These are phyloP conservation scores for Globisporangium lucens DNA, from an alignment of 352 stramenopile genomes.

Conservation along the genomic window DNA sequence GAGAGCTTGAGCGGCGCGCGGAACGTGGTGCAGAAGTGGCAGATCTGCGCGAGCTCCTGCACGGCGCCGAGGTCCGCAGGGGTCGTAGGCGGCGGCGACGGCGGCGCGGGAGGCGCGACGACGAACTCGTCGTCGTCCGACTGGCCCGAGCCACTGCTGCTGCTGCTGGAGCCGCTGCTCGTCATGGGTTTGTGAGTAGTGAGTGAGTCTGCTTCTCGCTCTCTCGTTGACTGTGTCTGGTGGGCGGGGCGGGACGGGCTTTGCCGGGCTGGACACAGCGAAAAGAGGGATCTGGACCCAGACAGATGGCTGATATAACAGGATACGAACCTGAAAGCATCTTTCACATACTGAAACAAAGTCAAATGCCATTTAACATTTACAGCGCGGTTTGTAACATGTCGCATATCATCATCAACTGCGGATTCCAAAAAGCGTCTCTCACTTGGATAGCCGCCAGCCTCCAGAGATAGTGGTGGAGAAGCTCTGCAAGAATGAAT, in stretches of 20 bases:
- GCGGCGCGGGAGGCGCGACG: slow-evolving; percentile 7
- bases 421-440: too few relatives aligned
- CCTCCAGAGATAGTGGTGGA: neutral
- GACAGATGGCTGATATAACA: too few relatives aligned
- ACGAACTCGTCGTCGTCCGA: slow-evolving; percentile 35
- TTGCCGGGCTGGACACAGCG: too few relatives aligned
- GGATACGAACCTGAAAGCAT: too few relatives aligned
- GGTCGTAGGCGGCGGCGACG: slow-evolving; percentile 8
- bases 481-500: neutral
- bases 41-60: slow-evolving; percentile 67
- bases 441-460: too few relatives aligned
- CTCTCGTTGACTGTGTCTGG: neutral
- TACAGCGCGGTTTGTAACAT: too few relatives aligned
- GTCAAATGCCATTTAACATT: too few relatives aligned
- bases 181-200: slow-evolving; percentile 21
- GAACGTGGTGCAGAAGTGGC: slow-evolving; percentile 76
- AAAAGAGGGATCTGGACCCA: too few relatives aligned
- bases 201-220: neutral
- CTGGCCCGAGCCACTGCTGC: slow-evolving; percentile 37
- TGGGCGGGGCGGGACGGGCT: too few relatives aligned
- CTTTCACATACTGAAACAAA: too few relatives aligned
- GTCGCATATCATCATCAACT: too few relatives aligned
- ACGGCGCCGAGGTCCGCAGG: slow-evolving; percentile 30
- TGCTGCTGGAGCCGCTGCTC: slow-evolving; percentile 32
- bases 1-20: slow-evolving; percentile 65